These are phyloP conservation scores for Golubevia pallescens DNA, from an alignment of 1,284 basidiomycete genomes.

Conservation along the genomic window DNA sequence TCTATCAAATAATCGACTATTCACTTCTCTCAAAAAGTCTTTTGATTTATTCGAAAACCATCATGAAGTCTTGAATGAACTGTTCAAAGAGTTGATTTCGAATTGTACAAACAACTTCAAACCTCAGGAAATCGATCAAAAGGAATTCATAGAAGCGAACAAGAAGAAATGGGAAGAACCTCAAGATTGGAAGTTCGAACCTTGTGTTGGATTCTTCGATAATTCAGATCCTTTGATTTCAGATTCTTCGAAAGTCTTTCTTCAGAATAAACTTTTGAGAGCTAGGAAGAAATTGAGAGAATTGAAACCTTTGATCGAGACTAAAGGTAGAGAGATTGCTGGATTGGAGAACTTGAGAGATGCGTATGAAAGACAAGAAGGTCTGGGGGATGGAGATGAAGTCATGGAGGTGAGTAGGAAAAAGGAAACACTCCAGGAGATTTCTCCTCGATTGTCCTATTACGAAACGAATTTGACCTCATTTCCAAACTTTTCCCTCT, in stretches of 20 bases:
- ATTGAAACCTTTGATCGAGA: slow-evolving; percentile 21
- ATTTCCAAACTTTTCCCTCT: not conserved
- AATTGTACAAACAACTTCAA: slow-evolving; percentile 15
- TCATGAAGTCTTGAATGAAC: slow-evolving; percentile 15
- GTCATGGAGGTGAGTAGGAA: slow-evolving; percentile 23
- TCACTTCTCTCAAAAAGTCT: slow-evolving; percentile 11
- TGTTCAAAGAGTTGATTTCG: slow-evolving; percentile 15
- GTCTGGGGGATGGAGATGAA: slow-evolving; percentile 33
- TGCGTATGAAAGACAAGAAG: slow-evolving; percentile 25
- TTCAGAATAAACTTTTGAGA: slow-evolving; percentile 36
- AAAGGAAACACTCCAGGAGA: not conserved
- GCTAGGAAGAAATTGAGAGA: slow-evolving; percentile 24
- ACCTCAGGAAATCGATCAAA: slow-evolving; percentile 19
- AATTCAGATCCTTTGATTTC: slow-evolving; percentile 35
- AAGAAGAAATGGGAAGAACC: slow-evolving; percentile 34
- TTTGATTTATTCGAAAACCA: slow-evolving; percentile 16
- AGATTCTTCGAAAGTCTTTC: slow-evolving; percentile 21
- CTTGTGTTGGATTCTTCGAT: slow-evolving; percentile 44
- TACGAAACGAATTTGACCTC: no score
- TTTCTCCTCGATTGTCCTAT: no score
- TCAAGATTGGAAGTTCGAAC: slow-evolving; percentile 31
- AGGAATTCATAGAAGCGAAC: slow-evolving; percentile 32
- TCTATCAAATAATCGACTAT: slow-evolving; percentile 22
- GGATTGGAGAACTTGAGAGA: slow-evolving; percentile 33
- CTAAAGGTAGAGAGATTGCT: slow-evolving; percentile 28